Base-by-base conservation (phyloP, 169 alveolate species). In the Eimeria necatrix region DNA sequence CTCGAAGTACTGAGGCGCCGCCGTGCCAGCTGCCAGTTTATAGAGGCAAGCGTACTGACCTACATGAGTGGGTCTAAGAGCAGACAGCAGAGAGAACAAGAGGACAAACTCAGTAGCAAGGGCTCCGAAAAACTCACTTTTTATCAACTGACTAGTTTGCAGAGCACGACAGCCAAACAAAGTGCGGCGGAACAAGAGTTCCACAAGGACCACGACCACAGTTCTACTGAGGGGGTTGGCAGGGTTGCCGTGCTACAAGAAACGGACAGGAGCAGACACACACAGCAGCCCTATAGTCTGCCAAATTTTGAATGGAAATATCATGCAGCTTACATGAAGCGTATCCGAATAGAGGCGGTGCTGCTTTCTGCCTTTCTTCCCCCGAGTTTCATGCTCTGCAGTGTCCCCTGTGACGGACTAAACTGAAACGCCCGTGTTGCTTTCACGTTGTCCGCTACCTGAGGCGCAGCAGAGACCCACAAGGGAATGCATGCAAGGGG, bases 1-100 rank as follows among this genome's bases (percentile, higher is more conserved):
- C 16, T 61, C 91, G 4, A 83, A 9, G 76, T 52, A 83, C 59
- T 83, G 91, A 2, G 74, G 74, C 26, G 76, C 51, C 9, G 91
- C n/a, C 18, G n/a, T 20, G 16, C 24, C 78, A 4, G 76, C 76
- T n/a, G 91, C 24, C 20, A 83, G 56, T 16, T 56, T 41, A 26
- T 53, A 59, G 18, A 83, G 76, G n/a, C 41, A 83, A 22, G 3
- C n/a, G 56, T 83, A 26, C 16, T 3, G 74, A 49, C 91, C 91
- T 0, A 32, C 60, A 24, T 26, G 53, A 32, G 76, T 1, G 3
- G 91, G 91, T 26, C 91, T 83, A 22, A n/a, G 49, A 18, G 48
- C 18, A 48, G 16, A 26, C 9, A n/a, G 53, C 49, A 26, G 52
- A 71, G 53, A 71, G 24, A 26, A 24, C 24, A n/a, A 71, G 3